These are phyloP conservation scores for Aspergillus eucalypticola DNA, from an alignment of 2,329 filamentous ascomycete genomes.

Conservation along the genomic window DNA sequence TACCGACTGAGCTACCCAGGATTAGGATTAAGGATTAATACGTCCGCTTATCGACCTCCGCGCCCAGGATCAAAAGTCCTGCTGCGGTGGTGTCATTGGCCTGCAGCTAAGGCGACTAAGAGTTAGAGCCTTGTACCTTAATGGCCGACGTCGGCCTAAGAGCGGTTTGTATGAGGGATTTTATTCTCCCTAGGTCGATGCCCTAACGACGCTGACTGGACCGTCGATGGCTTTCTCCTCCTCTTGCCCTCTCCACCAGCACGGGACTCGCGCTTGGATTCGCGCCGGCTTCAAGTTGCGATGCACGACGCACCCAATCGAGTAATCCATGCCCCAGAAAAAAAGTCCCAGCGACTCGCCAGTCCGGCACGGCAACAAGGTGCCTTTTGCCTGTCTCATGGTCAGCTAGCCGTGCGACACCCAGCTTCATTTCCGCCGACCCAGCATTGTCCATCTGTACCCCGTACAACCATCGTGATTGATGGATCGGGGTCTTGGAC, in stretches of 20 bases:
- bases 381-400: conserved; percentile 4
- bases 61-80: conserved; percentile 4
- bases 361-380: conserved; percentile 4
- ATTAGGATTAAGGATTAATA: not conserved
- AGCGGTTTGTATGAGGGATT: conserved; percentile 26
- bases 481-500: not conserved
- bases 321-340: not conserved
- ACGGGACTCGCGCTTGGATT: conserved; percentile 8
- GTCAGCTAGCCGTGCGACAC: not conserved
- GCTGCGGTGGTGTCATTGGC: not conserved
- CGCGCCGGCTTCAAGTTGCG: not conserved
- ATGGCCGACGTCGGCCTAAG: conserved; percentile 12
- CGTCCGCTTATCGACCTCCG: conserved; percentile 3
- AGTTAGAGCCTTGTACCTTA: not conserved
- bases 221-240: not conserved
- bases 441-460: conserved; percentile 4
- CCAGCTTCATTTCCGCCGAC: conserved; percentile 6
- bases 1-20: not conserved
- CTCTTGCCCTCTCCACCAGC: conserved; percentile 2
- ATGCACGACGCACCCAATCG: conserved; percentile 5
- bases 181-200: conserved; percentile 13
- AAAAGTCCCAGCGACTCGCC: conserved; percentile 3
- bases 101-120: not conserved
- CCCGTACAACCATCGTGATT: not conserved
- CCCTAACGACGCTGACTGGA: not conserved